A percentile compares a stretch with the other conserved stretches of the same genome.
Evolutionary conservation across 2,329 filamentous ascomycete species (phyloP).

Genomic region (Fusarium nodosum): DNA sequence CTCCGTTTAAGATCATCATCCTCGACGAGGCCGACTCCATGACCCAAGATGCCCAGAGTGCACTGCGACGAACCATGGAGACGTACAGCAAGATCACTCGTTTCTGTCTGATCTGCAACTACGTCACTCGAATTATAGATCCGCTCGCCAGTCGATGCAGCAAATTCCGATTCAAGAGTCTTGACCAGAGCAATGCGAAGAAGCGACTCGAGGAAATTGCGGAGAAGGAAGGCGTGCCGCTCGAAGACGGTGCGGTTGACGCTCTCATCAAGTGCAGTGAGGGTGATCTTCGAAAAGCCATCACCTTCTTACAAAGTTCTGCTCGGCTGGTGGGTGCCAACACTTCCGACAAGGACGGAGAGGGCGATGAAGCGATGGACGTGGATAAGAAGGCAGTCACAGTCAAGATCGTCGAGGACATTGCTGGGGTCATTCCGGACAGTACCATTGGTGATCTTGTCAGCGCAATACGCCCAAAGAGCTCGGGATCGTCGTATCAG

Average conservation of each 20-base stretch:
- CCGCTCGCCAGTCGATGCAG: conserved; percentile 92
- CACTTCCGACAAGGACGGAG: conserved; percentile 60
- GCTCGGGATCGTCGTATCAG: conserved; percentile 75
- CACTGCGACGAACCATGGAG: conserved; percentile 96
- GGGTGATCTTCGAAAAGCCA: conserved; percentile 94
- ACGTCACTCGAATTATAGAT: conserved; percentile 98
- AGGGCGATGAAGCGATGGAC: conserved; percentile 74
- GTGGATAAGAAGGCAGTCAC: conserved; percentile 74
- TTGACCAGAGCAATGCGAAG: conserved; percentile 88
- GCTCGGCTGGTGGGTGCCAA: conserved; percentile 84
- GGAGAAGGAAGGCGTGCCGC: conserved; percentile 77
- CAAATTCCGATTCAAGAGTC: conserved; percentile 97
- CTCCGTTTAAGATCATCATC: conserved; percentile 98
- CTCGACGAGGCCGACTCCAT: conserved; percentile 98
- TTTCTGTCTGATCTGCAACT: conserved; percentile 98
- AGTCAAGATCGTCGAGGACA: conserved; percentile 87
- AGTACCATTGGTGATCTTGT: conserved; percentile 78
- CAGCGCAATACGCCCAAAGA: conserved; percentile 80
- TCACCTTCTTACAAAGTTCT: conserved; percentile 96
- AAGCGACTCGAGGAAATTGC: conserved; percentile 87
- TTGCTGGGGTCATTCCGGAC: conserved; percentile 92
- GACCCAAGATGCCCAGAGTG: conserved; percentile 97
- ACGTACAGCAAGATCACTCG: conserved; percentile 96
- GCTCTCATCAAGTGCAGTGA: conserved; percentile 89
- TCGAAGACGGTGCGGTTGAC: conserved; percentile 85